A percentile compares a stretch with the other conserved stretches of the same genome.
These are phyloP conservation scores for Solanum gracilifrons DNA, from an alignment of 257 asterid genomes.

Conservation along the genomic window DNA sequence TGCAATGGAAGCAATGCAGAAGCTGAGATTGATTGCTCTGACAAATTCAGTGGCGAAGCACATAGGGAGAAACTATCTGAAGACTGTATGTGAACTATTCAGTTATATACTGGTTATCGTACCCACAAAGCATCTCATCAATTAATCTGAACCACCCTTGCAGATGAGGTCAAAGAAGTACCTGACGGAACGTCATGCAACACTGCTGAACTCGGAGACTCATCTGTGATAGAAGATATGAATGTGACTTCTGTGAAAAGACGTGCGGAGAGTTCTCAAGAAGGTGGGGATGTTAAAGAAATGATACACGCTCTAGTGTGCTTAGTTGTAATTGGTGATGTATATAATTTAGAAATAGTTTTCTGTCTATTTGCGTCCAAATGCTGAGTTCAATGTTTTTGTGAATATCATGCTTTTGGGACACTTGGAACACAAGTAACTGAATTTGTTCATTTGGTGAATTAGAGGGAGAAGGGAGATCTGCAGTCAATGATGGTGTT, in stretches of 20 bases:
- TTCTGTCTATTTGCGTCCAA: neutral
- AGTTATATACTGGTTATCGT: neutral
- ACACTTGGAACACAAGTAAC: neutral
- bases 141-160: conserved; percentile 14
- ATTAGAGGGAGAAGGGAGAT: conserved; percentile 36
- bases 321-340: neutral
- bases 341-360: neutral
- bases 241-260: conserved; percentile 36
- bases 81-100: conserved; percentile 28
- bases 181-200: conserved; percentile 13
- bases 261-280: conserved; percentile 33
- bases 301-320: neutral
- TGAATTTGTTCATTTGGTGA: conserved; percentile 8
- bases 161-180: conserved; percentile 35
- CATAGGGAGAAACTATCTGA: conserved; percentile 14
- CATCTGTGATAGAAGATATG: conserved; percentile 20
- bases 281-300: conserved; percentile 24
- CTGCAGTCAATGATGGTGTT: conserved; percentile 8
- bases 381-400: neutral
- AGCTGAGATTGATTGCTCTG: conserved; percentile 23
- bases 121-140: neutral
- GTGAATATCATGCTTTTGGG: neutral
- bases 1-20: conserved; percentile 29
- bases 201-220: conserved; percentile 11
- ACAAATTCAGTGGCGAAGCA: conserved; percentile 12